Evolutionary conservation across 2,329 filamentous ascomycete species (phyloP), one percentile per base, ranked within the genome.

Genomic region (Xylariaceae sp.): DNA sequence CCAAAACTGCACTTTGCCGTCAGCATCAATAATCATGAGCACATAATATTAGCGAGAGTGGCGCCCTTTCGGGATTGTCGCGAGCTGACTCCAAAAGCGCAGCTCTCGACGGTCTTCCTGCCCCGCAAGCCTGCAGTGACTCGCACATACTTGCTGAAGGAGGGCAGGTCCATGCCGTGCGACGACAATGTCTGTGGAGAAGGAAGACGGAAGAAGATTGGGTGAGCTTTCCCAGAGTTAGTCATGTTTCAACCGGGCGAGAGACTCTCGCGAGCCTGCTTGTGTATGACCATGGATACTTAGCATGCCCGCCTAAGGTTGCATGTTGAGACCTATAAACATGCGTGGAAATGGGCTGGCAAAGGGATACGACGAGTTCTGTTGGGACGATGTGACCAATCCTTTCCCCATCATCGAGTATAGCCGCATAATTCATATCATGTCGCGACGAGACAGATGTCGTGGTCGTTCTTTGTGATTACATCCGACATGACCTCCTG

Each of bases 161-260:
- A 57, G 63, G 56, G 53, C 58, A 56, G 47, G 57, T 55, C 48
- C 54, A 57, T 62, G 64, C 59, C 59, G 58, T 63, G 63, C 60
- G 54, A 62, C 56, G 54, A 53, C 53, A 50, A 55, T 57, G 58
- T 57, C 47, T 55, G 59, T 62, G 62, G 58, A 60, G 58, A 61
- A 62, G 43, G 44, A 41, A 66, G 59, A 65, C 61, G 59, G 60
- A 63, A 57, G 63, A 63, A 58, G 63, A 58, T 58, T 50, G 53
- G 53, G 54, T 58, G 58, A 60, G 56, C 55, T 60, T 55, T 59
- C 54, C 58, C 55, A 60, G 57, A 57, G 50, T 59, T 55, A 58
- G 59, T 62, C 59, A 58, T 61, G 63, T 64, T 55, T 57, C 54
- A 64, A 56, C 60, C 63, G 64, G 62, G 63, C 63, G 63, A 64